Percentiles rank a stretch among this genome's conserved stretches.
phyloP scores from a whole-genome alignment of 2,329 filamentous ascomycete species.

The Purpureocillium takamizusanense region DNA sequence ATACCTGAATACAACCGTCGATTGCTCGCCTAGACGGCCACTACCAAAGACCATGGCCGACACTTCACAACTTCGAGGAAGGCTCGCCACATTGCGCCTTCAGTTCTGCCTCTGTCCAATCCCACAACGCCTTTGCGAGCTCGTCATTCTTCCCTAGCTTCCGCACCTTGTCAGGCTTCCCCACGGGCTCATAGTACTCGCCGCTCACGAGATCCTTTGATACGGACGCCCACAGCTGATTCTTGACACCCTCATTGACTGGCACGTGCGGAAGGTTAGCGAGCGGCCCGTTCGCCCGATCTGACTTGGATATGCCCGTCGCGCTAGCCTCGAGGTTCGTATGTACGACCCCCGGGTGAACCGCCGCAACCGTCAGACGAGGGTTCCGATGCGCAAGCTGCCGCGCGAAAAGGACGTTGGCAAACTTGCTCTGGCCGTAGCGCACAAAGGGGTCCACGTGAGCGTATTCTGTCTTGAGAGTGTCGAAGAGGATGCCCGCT shows the following conservation, averaged over 20 bases:
- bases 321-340: constrained; percentile 15
- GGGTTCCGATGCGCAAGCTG: constrained; percentile 16
- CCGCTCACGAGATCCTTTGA: constrained; percentile 20
- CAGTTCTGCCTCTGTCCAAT: constrained; percentile 25
- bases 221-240: constrained; percentile 35
- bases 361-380: constrained; percentile 12
- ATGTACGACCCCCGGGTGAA: constrained; percentile 18
- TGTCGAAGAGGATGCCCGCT: constrained; percentile 19
- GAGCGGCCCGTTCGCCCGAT: constrained; percentile 7
- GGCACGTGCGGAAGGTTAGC: constrained; percentile 10
- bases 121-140: constrained; percentile 21
- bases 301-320: constrained; percentile 3
- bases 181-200: constrained; percentile 24
- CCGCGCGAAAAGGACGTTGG: constrained; percentile 18
- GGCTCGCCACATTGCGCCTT: constrained; percentile 1
- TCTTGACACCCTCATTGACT: constrained; percentile 24
- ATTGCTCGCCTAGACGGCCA: too few species aligned
- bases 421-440: constrained; percentile 22
- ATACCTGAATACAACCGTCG: too few species aligned
- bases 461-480: constrained; percentile 13
- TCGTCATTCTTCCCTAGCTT: constrained; percentile 15
- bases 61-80: too few species aligned
- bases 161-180: constrained; percentile 13
- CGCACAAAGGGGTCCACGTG: constrained; percentile 11
- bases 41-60: too few species aligned